Base-by-base conservation (phyloP, 1,139 yeast genomes). In the Sugiyamaella castrensis region DNA sequence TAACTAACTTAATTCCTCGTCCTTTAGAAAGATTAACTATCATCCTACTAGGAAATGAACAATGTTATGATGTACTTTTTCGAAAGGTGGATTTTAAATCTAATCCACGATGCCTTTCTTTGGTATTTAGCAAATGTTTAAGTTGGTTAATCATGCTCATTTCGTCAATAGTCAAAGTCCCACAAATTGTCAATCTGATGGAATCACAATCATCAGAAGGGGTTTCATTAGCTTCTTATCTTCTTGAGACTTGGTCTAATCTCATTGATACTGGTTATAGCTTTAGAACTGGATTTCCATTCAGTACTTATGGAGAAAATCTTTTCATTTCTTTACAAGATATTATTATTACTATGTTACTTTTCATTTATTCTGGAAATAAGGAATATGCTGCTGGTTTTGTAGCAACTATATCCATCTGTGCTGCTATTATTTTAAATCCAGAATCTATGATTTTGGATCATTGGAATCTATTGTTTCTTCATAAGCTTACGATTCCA, bases 401-500 rank as follows among this genome's bases (percentile, higher is more conserved):
- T 43, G 51, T 65, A 26, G 65, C 62, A 11, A 28, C 61, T 10
- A 56, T 63, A 12, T 61, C 65, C 39, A 34, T 44, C 40, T 55
- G 39, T 44, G 48, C 53, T 40, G 50, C 48, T n/a, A 38, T 57
- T 37, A 48, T 57, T 40, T 32, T 55, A 46, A 55, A 60, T 46
- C 53, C 53, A 8, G 53, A 53, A 28, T 36, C 53, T 8, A 59
- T 58, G 8, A 50, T 60, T 9, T 52, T 69, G 4, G 46, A 57
- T 13, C 54, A 59, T 49, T 52, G 53, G 19, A 50, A 55, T 27
- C 59, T 72, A 35, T 38, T 65, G 13, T 52, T 65, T 1, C 70
- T 81, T 51, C 81, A 80, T 56, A 69, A 76, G 13, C 62, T 76
- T 50, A 75, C 76, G 39, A 77, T 81, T 46, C 87, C 87, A 8